A percentile compares a stretch with the other conserved stretches of the same genome.
Evolutionary conservation across 1,139 yeast species (phyloP).

Genomic region (Geotrichum macrosporum): DNA sequence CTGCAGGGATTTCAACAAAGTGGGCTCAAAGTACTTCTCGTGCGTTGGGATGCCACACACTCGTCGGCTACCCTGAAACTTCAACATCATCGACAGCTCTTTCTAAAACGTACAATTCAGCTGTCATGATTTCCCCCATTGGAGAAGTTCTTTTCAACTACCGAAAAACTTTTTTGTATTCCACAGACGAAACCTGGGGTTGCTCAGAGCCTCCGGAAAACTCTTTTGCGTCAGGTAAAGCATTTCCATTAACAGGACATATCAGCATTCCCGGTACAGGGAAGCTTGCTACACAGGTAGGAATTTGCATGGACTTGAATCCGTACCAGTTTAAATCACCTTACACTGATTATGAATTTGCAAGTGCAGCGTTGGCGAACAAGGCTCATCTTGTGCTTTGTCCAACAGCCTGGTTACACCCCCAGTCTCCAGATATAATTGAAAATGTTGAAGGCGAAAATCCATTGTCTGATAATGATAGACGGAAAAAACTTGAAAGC

Average conservation of each 20-base stretch:
- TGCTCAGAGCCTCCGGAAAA: constrained; percentile 58
- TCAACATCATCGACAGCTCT: background rate
- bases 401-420: constrained; percentile 87
- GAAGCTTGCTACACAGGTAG: constrained; percentile 44
- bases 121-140: constrained; percentile 54
- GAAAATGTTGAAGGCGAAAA: constrained; percentile 23
- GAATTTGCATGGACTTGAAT: constrained; percentile 94
- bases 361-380: constrained; percentile 49
- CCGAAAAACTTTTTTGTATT: constrained; percentile 72
- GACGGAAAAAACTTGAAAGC: constrained; percentile 1
- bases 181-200: constrained; percentile 80
- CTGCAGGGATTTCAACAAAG: constrained; percentile 45
- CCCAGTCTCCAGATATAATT: constrained; percentile 34
- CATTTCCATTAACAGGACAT: constrained; percentile 16
- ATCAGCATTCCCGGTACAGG: background rate
- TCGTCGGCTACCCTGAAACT: constrained; percentile 79
- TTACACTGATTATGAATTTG: constrained; percentile 68
- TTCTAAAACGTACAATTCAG: constrained; percentile 58
- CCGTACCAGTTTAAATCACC: constrained; percentile 83
- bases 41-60: constrained; percentile 57
- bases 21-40: constrained; percentile 57
- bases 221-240: constrained; percentile 6
- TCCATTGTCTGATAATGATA: constrained; percentile 11
- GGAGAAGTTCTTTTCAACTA: constrained; percentile 66
- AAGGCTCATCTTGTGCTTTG: constrained; percentile 56